Evolutionary conservation across 306 rosid species (phyloP), one percentile per base, ranked within the genome.

Genomic region (Arachis hypogaea): DNA sequence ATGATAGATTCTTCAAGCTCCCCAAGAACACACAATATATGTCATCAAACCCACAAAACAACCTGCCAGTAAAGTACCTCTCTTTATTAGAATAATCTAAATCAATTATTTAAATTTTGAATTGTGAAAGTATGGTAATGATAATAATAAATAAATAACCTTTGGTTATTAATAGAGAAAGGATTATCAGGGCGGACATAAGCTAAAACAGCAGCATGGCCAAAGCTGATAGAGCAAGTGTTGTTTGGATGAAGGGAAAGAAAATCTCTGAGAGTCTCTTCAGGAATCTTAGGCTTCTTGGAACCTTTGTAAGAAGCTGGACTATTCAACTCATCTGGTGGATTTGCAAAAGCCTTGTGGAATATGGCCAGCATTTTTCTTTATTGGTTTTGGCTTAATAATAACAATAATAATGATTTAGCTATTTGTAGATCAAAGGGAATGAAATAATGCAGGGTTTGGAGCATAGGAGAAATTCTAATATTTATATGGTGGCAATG

Each of bases 281-380:
- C 72, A 2, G 97, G 97, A 66, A 84, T 86, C 80, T 94, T 94
- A 64, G 99, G 97, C 73, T 77, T 85, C 75, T 86, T 87, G n/a
- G 83, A 77, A 3, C 91, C 91, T 1, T 78, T 87, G 68, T 72
- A 69, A n/a, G 99, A 94, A 3, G 93, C 93, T 49, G 99, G 99
- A 44, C 99, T 94, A 58, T 92, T 83, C 0, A 94, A 92, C 85
- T 94, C 99, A 41, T 92, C 97, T 0, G 99, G 99, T 47, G 99
- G 99, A 76, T 94, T 77, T 67, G 96, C 96, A 83, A 84, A 92
- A 57, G 97, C 89, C 68, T 92, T 77, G 78, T 94, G 99, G 18
- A 94, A 94, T 74, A 94, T 92, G 12, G 95, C 97, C 74, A 94
- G 83, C 99, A 94, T 94, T 16, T 72, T 81, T 22, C 28, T 22